Evolutionary conservation across 139 green algal species (phyloP).

Genomic region (Chlamydomonas sp.): DNA sequence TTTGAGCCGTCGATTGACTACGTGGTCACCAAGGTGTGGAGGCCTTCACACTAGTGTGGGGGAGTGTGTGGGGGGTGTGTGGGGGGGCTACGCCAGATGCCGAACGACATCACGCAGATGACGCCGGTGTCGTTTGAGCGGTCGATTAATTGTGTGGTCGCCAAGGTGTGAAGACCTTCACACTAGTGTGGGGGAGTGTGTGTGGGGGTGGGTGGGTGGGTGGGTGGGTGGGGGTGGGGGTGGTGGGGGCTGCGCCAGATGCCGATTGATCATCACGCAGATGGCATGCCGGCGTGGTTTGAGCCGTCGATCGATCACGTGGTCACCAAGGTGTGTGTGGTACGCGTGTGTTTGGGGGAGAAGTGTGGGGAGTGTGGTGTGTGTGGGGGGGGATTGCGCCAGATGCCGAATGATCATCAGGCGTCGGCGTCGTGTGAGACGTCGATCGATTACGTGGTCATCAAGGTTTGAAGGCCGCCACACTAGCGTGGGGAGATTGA

Average conservation of each 20-base stretch:
- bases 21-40: slow-evolving; percentile 96
- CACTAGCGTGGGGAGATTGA: too few species aligned
- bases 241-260: slow-evolving; percentile 96
- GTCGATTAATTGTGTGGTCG: slow-evolving; percentile 99
- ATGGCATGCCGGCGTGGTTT: slow-evolving; percentile 96
- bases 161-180: too few species aligned
- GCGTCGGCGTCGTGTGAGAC: slow-evolving; percentile 93
- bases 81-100: slow-evolving; percentile 93
- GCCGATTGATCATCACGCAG: slow-evolving; percentile 96
- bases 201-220: too few species aligned
- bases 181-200: too few species aligned
- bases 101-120: slow-evolving; percentile 99
- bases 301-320: slow-evolving; percentile 99
- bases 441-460: slow-evolving; percentile 99
- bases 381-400: too few species aligned
- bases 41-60: too few species aligned
- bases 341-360: too few species aligned
- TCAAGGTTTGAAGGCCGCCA: too few species aligned
- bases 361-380: too few species aligned
- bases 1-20: slow-evolving; percentile 99
- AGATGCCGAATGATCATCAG: slow-evolving; percentile 99
- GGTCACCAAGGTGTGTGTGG: slow-evolving; percentile 95
- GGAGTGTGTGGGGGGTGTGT: too few species aligned
- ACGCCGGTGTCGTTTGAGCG: slow-evolving; percentile 98
- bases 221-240: too few species aligned